These are phyloP conservation scores for Grosmannia penicillata DNA, from an alignment of 2,329 filamentous ascomycete genomes.

Conservation along the genomic window DNA sequence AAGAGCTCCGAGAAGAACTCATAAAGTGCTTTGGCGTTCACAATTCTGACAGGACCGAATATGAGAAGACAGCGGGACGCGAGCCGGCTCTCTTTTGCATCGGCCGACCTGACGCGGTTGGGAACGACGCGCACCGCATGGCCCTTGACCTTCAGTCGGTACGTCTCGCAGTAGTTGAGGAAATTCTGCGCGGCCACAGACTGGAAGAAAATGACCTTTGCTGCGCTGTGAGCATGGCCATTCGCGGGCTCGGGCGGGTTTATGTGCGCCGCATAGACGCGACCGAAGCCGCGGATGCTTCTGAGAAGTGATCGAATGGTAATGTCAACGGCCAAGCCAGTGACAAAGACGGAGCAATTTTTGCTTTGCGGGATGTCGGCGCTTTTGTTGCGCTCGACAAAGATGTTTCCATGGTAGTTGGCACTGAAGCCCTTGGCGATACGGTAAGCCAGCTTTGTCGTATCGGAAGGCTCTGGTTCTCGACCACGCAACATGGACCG, in stretches of 20 bases:
- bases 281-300: slow-evolving; percentile 28
- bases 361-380: slow-evolving; percentile 22
- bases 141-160: slow-evolving; percentile 21
- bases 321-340: slow-evolving; percentile 30
- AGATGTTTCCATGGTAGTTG: slow-evolving; percentile 24
- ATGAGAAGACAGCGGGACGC: slow-evolving; percentile 34
- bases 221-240: slow-evolving; percentile 23
- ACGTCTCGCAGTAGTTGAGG: background rate
- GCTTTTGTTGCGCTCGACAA: slow-evolving; percentile 21
- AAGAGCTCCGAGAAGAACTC: slow-evolving; percentile 27
- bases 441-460: background rate
- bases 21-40: slow-evolving; percentile 25
- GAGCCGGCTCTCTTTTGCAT: slow-evolving; percentile 10
- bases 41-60: slow-evolving; percentile 26
- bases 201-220: slow-evolving; percentile 35
- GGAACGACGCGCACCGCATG: slow-evolving; percentile 23
- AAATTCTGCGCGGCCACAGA: slow-evolving; percentile 7
- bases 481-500: too few species aligned
- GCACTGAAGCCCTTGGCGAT: slow-evolving; percentile 15
- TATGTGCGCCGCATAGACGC: slow-evolving; percentile 35
- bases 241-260: slow-evolving; percentile 26
- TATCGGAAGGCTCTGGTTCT: too few species aligned
- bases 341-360: slow-evolving; percentile 39
- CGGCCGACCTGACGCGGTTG: slow-evolving; percentile 11
- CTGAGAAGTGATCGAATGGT: background rate